Percentiles rank a stretch among this genome's conserved stretches.
These are phyloP conservation scores for Fraxinus greggii DNA, from an alignment of 305 asterid species.

Conservation along the genomic window DNA sequence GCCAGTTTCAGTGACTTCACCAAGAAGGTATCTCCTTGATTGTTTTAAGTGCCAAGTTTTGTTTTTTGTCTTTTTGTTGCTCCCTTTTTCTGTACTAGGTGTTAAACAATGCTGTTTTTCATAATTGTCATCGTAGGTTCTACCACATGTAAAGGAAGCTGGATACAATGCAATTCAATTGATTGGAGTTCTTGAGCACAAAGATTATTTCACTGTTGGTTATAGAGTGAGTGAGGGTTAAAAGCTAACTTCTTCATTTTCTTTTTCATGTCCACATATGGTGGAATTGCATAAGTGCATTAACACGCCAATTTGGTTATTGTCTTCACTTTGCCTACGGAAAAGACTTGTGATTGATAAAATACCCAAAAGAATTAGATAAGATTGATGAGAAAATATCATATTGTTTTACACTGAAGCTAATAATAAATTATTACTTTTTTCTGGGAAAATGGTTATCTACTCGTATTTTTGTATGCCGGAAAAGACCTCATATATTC, in stretches of 20 bases:
- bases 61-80: conserved; percentile 21
- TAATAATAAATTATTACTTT: not conserved
- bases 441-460: not conserved
- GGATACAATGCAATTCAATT: conserved; percentile 93
- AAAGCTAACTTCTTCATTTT: not conserved
- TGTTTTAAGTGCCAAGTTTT: conserved; percentile 17
- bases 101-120: conserved; percentile 26
- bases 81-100: conserved; percentile 14
- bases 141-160: conserved; percentile 85
- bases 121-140: conserved; percentile 53
- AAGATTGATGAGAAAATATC: not conserved
- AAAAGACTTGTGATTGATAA: not conserved
- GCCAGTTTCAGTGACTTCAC: conserved; percentile 72
- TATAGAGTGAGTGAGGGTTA: conserved; percentile 63
- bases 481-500: not conserved
- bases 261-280: not conserved
- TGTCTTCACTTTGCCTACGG: not conserved
- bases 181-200: conserved; percentile 93
- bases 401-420: not conserved
- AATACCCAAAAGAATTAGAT: not conserved
- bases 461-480: not conserved
- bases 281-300: not conserved
- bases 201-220: conserved; percentile 88
- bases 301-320: not conserved
- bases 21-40: conserved; percentile 44